These are phyloP conservation scores for Colletotrichum endophyticum DNA, from an alignment of 2,329 filamentous ascomycete genomes.

Conservation along the genomic window DNA sequence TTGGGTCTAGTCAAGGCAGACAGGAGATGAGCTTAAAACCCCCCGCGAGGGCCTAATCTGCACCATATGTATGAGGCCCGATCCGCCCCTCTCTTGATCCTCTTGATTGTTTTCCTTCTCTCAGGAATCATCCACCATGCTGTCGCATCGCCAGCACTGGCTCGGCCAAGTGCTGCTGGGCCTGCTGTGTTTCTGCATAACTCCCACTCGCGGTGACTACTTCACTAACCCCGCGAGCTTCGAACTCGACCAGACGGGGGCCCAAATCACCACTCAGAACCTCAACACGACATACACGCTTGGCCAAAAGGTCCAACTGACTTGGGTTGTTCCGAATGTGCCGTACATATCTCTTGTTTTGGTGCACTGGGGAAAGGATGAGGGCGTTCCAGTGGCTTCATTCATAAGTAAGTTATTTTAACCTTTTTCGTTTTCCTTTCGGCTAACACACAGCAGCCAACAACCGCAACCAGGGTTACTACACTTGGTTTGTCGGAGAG, in stretches of 20 bases:
- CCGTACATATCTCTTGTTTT: constrained; percentile 2
- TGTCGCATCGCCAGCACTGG: constrained; percentile 52
- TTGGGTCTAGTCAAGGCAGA: constrained; percentile 11
- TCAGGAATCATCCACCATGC: not conserved
- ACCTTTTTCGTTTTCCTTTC: no score
- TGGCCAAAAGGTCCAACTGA: not conserved
- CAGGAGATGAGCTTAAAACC: not conserved
- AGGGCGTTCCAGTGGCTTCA: not conserved
- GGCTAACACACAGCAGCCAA: not conserved
- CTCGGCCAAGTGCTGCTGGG: constrained; percentile 30
- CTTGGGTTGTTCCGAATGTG: constrained; percentile 1
- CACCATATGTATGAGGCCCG: not conserved
- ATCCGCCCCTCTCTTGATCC: not conserved
- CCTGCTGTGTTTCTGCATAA: not conserved
- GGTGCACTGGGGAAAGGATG: constrained; percentile 6
- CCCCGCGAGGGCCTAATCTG: not conserved
- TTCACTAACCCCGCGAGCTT: constrained; percentile 14
- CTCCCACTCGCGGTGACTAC: not conserved
- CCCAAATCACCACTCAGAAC: not conserved
- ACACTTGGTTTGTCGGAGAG: constrained; percentile 7
- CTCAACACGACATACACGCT: not conserved
- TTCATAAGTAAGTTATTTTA: not conserved
- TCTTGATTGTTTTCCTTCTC: not conserved
- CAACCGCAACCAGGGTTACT: not conserved
- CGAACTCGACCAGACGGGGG: not conserved